Evolutionary conservation across 2,329 filamentous ascomycete species (phyloP).

Genomic region (Capronia americana): DNA sequence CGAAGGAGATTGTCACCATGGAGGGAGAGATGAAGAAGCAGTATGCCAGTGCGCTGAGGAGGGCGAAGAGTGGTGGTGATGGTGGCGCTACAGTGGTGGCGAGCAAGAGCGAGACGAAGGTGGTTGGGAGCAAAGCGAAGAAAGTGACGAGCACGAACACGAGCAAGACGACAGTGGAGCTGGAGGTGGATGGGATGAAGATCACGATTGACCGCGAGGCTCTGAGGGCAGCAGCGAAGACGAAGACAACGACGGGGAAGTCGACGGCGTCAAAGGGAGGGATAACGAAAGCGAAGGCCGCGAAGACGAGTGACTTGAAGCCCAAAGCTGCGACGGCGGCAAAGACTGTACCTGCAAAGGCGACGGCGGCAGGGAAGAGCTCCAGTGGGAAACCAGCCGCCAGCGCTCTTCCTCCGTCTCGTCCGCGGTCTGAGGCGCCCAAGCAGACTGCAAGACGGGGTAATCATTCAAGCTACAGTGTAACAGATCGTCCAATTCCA

Average conservation of each 20-base stretch:
- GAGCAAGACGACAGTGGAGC: slow-evolving; percentile 15
- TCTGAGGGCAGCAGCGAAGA: slow-evolving; percentile 17
- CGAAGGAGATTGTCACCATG: slow-evolving; percentile 55
- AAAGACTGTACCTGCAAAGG: slow-evolving; percentile 1
- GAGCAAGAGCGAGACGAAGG: slow-evolving; percentile 6
- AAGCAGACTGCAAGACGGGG: not conserved
- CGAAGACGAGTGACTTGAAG: slow-evolving; percentile 5
- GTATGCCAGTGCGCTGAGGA: slow-evolving; percentile 53
- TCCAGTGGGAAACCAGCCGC: slow-evolving; percentile 9
- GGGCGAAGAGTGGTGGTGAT: slow-evolving; percentile 44
- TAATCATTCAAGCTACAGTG: not conserved
- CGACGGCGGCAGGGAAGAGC: not conserved
- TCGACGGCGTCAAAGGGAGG: slow-evolving; percentile 3
- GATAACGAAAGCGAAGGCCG: not conserved
- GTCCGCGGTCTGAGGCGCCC: not conserved
- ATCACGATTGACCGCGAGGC: slow-evolving; percentile 16
- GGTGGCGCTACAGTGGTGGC: slow-evolving; percentile 10
- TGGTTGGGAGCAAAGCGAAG: not conserved
- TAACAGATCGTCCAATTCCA: not conserved
- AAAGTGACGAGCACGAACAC: not conserved
- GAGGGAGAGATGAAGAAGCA: slow-evolving; percentile 65
- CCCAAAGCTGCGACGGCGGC: slow-evolving; percentile 10
- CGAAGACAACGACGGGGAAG: slow-evolving; percentile 1
- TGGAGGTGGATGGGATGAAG: slow-evolving; percentile 15
- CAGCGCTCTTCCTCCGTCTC: not conserved